A percentile compares a stretch with the other conserved stretches of the same genome.
Conservation (phyloP, 768 basidiomycete species). For the Leccinum truebloodii region DNA sequence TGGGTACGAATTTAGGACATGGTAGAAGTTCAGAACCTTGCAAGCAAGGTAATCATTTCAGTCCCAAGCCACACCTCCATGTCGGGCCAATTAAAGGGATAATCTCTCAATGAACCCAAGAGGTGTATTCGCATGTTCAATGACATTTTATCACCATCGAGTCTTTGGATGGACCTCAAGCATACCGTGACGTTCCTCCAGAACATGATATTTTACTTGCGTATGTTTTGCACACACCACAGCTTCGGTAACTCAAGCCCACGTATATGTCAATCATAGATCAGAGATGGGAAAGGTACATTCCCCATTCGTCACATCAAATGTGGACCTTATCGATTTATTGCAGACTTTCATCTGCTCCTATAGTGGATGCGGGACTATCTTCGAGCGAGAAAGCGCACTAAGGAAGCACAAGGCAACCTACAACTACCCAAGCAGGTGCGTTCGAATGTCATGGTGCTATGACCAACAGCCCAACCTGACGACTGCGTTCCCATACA, state of each 20-base stretch:
- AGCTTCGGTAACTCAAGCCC: no score
- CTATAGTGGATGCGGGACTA: conserved; percentile 3
- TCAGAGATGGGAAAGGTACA: background rate
- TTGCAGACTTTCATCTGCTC: conserved; percentile 13
- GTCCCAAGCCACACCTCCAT: no score
- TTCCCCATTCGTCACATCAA: background rate
- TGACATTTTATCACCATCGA: no score
- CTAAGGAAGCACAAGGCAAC: conserved; percentile 15
- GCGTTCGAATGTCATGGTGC: background rate
- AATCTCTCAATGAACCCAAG: no score
- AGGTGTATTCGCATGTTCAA: no score
- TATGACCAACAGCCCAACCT: background rate
- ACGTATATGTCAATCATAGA: background rate
- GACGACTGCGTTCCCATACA: conserved; percentile 8
- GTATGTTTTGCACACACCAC: no score
- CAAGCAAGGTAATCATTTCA: no score
- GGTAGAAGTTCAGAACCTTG: no score
- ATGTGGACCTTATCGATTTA: background rate
- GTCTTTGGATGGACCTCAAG: background rate
- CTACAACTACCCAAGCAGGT: conserved; percentile 13
- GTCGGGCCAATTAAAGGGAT: no score
- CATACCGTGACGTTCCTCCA: background rate
- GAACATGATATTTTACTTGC: background rate
- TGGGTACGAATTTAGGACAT: no score
- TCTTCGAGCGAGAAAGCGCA: conserved; percentile 7